These are phyloP conservation scores for Eudorina sp. DNA, from an alignment of 139 green algal species.

Conservation along the genomic window DNA sequence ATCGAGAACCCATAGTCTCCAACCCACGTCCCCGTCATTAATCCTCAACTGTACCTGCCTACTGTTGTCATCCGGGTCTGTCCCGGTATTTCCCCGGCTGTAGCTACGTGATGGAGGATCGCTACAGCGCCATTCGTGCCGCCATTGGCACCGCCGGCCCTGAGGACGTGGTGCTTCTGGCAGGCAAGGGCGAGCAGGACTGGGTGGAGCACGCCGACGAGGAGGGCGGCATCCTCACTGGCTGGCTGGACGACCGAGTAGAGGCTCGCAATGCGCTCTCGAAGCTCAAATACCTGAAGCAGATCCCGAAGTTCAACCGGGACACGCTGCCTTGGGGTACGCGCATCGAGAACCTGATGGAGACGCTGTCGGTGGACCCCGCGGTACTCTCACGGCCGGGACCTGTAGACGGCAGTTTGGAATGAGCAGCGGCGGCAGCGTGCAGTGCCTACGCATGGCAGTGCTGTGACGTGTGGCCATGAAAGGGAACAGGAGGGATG, in stretches of 20 bases:
- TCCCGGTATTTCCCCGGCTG: too few species aligned
- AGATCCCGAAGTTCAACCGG: slow-evolving; percentile 64
- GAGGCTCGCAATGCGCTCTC: slow-evolving; percentile 88
- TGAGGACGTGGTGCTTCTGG: slow-evolving; percentile 92
- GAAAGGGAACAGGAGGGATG: too few species aligned
- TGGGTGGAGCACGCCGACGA: slow-evolving; percentile 77
- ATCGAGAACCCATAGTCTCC: too few species aligned
- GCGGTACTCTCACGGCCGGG: neutral
- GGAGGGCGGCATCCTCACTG: slow-evolving; percentile 60
- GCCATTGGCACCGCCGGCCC: slow-evolving; percentile 92
- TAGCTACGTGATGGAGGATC: slow-evolving; percentile 80
- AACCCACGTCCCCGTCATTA: too few species aligned
- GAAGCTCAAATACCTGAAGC: slow-evolving; percentile 75
- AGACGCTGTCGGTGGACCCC: slow-evolving; percentile 42
- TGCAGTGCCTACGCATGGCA: too few species aligned
- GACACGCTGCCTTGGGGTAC: slow-evolving; percentile 64
- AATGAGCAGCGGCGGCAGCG: too few species aligned
- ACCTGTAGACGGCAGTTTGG: neutral
- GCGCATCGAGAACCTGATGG: slow-evolving; percentile 51
- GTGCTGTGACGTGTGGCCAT: too few species aligned
- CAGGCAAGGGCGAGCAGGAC: slow-evolving; percentile 90
- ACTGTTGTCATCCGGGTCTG: too few species aligned
- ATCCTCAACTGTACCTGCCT: too few species aligned
- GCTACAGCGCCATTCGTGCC: slow-evolving; percentile 90
- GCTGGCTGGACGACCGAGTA: slow-evolving; percentile 88